phyloP scores from a whole-genome alignment of 2,329 filamentous ascomycete species.

The Epichloe aotearoae region DNA sequence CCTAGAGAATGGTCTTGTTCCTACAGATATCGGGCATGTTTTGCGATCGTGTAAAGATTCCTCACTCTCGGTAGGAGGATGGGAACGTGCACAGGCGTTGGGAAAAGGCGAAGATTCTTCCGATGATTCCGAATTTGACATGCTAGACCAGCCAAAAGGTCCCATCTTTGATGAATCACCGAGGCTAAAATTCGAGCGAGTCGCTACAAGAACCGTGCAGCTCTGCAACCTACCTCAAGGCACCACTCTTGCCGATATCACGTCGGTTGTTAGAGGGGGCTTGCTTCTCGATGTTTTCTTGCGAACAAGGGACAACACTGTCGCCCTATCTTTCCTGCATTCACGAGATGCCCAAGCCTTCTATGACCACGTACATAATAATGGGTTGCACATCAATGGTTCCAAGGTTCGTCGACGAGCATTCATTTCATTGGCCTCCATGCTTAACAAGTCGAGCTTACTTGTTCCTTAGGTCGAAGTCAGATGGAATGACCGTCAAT shows the following conservation, averaged over 20 bases:
- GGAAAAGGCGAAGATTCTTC: background rate
- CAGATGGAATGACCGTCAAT: constrained; percentile 60
- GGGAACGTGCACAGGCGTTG: background rate
- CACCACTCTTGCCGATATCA: constrained; percentile 53
- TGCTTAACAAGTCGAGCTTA: background rate
- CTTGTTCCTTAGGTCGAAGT: constrained; percentile 44
- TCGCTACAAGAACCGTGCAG: constrained; percentile 43
- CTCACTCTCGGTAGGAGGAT: background rate
- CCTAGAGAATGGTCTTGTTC: background rate
- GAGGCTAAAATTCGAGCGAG: constrained; percentile 14
- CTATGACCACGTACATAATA: constrained; percentile 46
- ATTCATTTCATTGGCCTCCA: background rate
- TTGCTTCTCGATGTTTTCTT: constrained; percentile 56
- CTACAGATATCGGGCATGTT: background rate
- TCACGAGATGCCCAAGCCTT: constrained; percentile 51
- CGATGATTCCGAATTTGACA: background rate
- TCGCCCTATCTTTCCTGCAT: constrained; percentile 57
- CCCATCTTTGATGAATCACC: background rate
- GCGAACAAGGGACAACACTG: constrained; percentile 42
- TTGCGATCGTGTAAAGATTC: background rate
- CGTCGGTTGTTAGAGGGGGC: constrained; percentile 57
- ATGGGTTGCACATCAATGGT: constrained; percentile 55
- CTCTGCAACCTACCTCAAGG: constrained; percentile 48
- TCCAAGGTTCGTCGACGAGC: constrained; percentile 34
- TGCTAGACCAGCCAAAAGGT: too few relatives aligned